These are phyloP conservation scores for Wakefieldia striispora DNA, from an alignment of 768 basidiomycete genomes.

Conservation along the genomic window DNA sequence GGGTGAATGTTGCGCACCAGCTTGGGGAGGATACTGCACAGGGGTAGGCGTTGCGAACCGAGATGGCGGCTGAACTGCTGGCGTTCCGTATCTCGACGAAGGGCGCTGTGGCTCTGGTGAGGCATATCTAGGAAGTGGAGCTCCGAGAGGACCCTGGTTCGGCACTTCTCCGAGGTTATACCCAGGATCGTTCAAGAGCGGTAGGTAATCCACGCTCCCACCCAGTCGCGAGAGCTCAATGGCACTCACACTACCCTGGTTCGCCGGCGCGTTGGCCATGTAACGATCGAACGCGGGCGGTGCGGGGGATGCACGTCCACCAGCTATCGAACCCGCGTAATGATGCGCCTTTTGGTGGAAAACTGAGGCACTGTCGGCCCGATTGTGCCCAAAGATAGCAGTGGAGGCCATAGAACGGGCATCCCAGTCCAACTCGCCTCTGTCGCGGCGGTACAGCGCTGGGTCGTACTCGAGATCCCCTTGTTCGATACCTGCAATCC, in stretches of 20 bases:
- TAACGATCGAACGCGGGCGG: constrained; percentile 58
- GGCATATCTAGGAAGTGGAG: constrained; percentile 28
- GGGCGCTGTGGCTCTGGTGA: constrained; percentile 17
- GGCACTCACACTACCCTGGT: constrained; percentile 29
- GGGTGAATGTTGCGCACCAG: constrained; percentile 23
- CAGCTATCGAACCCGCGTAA: constrained; percentile 34
- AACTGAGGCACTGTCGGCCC: constrained; percentile 36
- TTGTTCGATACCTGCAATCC: constrained; percentile 80
- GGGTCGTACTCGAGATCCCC: constrained; percentile 82
- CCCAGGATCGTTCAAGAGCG: constrained; percentile 44
- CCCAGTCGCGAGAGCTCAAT: constrained; percentile 61
- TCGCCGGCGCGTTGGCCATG: constrained; percentile 46
- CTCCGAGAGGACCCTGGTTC: constrained; percentile 8
- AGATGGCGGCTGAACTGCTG: constrained; percentile 25
- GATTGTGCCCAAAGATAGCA: constrained; percentile 44
- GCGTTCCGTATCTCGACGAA: constrained; percentile 31
- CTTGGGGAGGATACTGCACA: constrained; percentile 38
- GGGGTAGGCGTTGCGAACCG: constrained; percentile 40
- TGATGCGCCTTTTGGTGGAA: constrained; percentile 43
- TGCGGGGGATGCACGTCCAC: constrained; percentile 38
- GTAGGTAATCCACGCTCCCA: constrained; percentile 50
- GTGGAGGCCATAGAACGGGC: constrained; percentile 68
- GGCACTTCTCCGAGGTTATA: constrained; percentile 12
- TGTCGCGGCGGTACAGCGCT: constrained; percentile 71
- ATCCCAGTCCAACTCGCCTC: constrained; percentile 90